These are phyloP conservation scores for Globisporangium okanoganense DNA, from an alignment of 352 stramenopile species.

Conservation along the genomic window DNA sequence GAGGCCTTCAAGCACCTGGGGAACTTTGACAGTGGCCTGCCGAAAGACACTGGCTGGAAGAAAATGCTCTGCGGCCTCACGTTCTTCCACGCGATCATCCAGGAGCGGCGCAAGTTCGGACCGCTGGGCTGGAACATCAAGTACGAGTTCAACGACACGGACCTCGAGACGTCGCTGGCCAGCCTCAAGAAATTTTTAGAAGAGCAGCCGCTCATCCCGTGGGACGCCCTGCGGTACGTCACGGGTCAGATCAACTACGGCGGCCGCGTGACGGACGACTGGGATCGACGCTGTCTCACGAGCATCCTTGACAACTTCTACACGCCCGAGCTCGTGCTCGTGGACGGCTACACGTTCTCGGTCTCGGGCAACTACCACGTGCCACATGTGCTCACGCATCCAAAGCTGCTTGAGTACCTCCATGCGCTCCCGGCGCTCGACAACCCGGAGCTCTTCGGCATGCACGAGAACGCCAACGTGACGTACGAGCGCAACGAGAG, in stretches of 20 bases:
- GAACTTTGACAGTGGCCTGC: conserved; percentile 51
- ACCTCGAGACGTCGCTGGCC: conserved; percentile 91
- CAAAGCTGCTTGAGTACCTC: conserved; percentile 79
- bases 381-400: conserved; percentile 42
- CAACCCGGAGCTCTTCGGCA: conserved; percentile 93
- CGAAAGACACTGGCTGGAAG: conserved; percentile 80
- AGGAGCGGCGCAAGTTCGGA: conserved; percentile 94
- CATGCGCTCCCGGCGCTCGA: conserved; percentile 79
- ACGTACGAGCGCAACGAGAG: conserved; percentile 93
- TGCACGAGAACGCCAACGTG: conserved; percentile 96
- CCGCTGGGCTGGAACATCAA: conserved; percentile 94
- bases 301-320: conserved; percentile 93
- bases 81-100: conserved; percentile 94
- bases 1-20: conserved; percentile 52
- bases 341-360: conserved; percentile 85
- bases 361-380: conserved; percentile 86
- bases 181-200: conserved; percentile 90
- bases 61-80: conserved; percentile 86
- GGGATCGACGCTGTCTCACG: conserved; percentile 91
- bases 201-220: conserved; percentile 89
- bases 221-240: conserved; percentile 93
- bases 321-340: conserved; percentile 78
- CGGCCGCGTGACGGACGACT: conserved; percentile 94
- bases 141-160: conserved; percentile 96
- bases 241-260: conserved; percentile 96